phyloP scores from a whole-genome alignment of 2,329 filamentous ascomycete species.

The Talaromyces sp. region DNA sequence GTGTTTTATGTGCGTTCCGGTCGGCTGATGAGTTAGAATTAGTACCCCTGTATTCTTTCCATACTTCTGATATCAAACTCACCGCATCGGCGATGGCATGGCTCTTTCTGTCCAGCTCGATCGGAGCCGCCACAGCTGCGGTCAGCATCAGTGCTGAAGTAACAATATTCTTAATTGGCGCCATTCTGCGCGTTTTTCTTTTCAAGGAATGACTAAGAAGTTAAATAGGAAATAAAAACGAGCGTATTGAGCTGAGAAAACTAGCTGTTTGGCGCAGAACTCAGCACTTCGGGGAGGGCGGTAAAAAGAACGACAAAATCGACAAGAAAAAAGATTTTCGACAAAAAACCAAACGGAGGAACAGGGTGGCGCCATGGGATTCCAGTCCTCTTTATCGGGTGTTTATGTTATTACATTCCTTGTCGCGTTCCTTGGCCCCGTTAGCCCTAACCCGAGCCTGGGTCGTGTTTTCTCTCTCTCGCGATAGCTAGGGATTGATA shows the following conservation, averaged over 20 bases:
- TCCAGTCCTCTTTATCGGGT: background rate
- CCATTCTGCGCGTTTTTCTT: conserved; percentile 2
- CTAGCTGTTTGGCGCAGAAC: background rate
- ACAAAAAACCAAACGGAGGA: background rate
- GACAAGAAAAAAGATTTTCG: background rate
- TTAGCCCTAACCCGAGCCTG: background rate
- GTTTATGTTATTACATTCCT: background rate
- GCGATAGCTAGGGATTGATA: background rate
- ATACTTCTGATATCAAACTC: background rate
- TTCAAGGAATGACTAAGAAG: background rate
- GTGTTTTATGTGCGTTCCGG: background rate
- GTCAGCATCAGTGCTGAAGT: conserved; percentile 6
- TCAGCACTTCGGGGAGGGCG: background rate
- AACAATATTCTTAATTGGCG: conserved; percentile 7
- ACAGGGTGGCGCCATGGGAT: background rate
- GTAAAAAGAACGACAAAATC: background rate
- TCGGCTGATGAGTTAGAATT: background rate
- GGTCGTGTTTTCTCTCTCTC: background rate
- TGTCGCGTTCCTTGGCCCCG: background rate
- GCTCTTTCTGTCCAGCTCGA: background rate
- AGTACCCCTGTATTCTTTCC: background rate
- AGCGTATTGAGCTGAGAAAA: conserved; percentile 8
- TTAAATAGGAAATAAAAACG: background rate
- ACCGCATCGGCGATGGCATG: background rate
- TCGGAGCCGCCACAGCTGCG: conserved; percentile 6